Evolutionary conservation across 2,329 filamentous ascomycete genomes (phyloP), one percentile per base, ranked within the genome.

Genomic region (Chrysosporium keratinophilum): DNA sequence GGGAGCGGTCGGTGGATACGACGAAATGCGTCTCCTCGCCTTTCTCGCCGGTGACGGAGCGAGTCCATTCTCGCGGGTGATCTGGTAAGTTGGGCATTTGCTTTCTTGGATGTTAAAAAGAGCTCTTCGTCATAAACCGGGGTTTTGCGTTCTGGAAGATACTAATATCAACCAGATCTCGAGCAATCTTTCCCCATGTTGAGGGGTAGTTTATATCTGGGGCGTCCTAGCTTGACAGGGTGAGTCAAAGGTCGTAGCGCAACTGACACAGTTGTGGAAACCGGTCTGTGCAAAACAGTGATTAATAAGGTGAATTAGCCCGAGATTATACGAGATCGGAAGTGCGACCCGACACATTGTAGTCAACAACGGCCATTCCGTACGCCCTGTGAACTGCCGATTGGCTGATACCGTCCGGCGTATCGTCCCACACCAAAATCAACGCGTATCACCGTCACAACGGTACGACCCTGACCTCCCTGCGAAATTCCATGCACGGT

Each of bases 1-100:
- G 76, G 9, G 68, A 63, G 31, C 75, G 76, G 62, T 84, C 77
- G 37, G 80, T 84, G 28, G 81, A 84, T 65, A 84, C 71, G 59
- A 82, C 68, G 65, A 80, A 84, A 54, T 74, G 72, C 58, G 76
- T 74, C 19, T 50, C 20, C 35, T 42, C 41, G 9, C 15, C 46
- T 6, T 31, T 44, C 33, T 46, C 45, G 19, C 33, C 6, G 47
- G 46, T 31, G 19, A 48, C 37, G 15, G 40, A 42, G 6, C 51
- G 47, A 5, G 23, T 43, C 55, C 55, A 56, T 39, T 46, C 17
- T 23, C 20, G 40, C 10, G 50, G 50, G 17, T 39, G 31, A n/a
- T 52, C 31, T n/a, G 35, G 40, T 23, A 45, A 15, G 15, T 52
- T 14, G n/a, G 28, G 14, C 50, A 52, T n/a, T 52, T 9, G 28